phyloP scores from a whole-genome alignment of 352 stramenopile genomes.

The Plasmopara viticola region DNA sequence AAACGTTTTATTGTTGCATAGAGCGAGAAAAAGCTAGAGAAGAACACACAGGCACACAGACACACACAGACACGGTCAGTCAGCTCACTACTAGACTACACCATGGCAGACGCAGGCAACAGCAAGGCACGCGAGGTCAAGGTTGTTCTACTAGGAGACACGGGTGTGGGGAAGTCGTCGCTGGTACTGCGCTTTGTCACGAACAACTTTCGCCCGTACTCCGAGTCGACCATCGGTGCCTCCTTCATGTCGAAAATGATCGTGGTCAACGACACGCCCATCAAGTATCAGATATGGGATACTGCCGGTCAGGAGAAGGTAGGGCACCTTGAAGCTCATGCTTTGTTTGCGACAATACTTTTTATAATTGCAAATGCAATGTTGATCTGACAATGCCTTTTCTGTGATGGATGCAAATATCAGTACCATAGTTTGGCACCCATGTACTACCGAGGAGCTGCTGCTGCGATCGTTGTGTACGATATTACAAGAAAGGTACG shows the following conservation, averaged over 20 bases:
- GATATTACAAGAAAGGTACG: conserved; percentile 94
- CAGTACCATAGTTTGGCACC: conserved; percentile 94
- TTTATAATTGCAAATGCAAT: not conserved
- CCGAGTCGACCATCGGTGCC: conserved; percentile 95
- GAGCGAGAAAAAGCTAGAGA: conserved; percentile 9
- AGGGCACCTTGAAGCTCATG: conserved; percentile 6
- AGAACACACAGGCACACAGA: conserved; percentile 2
- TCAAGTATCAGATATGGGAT: conserved; percentile 98
- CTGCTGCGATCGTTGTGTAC: conserved; percentile 96
- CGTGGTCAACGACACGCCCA: conserved; percentile 85
- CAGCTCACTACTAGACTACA: conserved; percentile 8
- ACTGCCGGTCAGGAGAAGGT: conserved; percentile 96
- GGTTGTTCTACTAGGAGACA: conserved; percentile 90
- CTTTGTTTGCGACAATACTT: conserved; percentile 1
- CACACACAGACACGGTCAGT: conserved; percentile 2
- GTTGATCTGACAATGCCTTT: not conserved
- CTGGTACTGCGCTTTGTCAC: conserved; percentile 95
- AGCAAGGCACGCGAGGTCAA: conserved; percentile 85
- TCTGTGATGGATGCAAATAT: not conserved
- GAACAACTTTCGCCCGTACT: conserved; percentile 95
- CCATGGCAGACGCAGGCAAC: conserved; percentile 47
- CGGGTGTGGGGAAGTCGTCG: conserved; percentile 94
- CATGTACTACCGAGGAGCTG: conserved; percentile 98
- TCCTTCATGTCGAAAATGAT: conserved; percentile 97
- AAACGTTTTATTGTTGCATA: conserved; percentile 1